Conservation (phyloP, 2,329 filamentous ascomycete genomes). For the Daldinia sp. region DNA sequence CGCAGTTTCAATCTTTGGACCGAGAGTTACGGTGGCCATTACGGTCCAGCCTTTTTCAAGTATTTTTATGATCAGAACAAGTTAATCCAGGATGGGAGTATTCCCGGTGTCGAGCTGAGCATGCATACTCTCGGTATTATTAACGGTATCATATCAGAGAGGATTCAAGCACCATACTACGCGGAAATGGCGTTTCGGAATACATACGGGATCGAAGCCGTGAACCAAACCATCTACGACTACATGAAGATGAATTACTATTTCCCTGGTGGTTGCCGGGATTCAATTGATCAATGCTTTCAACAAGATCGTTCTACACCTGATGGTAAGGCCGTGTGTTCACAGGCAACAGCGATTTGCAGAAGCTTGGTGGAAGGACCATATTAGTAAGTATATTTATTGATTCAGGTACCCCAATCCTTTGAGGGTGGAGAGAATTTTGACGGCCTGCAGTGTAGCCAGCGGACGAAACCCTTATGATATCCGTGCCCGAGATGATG, state of each 20-base stretch:
- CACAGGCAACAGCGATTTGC: conserved; percentile 67
- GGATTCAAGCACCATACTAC: conserved; percentile 59
- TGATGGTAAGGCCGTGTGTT: conserved; percentile 61
- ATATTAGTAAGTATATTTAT: conserved; percentile 60
- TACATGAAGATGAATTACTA: conserved; percentile 65
- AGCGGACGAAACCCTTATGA: conserved; percentile 71
- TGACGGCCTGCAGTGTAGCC: conserved; percentile 35
- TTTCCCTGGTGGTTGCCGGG: conserved; percentile 62
- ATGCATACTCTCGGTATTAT: conserved; percentile 67
- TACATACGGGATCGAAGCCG: conserved; percentile 59
- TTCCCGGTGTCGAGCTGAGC: conserved; percentile 62
- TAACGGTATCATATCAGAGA: conserved; percentile 68
- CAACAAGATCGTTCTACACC: conserved; percentile 55
- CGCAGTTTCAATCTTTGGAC: conserved; percentile 71
- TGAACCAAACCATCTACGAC: conserved; percentile 70
- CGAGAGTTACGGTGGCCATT: conserved; percentile 63
- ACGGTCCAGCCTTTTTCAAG: conserved; percentile 61
- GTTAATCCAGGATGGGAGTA: conserved; percentile 62
- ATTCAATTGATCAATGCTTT: conserved; percentile 65
- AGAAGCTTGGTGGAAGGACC: conserved; percentile 67
- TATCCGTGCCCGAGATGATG: conserved; percentile 67
- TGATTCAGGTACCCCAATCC: neutral
- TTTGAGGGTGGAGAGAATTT: conserved; percentile 1
- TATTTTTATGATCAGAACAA: conserved; percentile 70
- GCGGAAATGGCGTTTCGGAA: conserved; percentile 57